Evolutionary conservation across 2,329 filamentous ascomycete species (phyloP), one percentile per base, ranked within the genome.

Genomic region (Fusarium sp.): DNA sequence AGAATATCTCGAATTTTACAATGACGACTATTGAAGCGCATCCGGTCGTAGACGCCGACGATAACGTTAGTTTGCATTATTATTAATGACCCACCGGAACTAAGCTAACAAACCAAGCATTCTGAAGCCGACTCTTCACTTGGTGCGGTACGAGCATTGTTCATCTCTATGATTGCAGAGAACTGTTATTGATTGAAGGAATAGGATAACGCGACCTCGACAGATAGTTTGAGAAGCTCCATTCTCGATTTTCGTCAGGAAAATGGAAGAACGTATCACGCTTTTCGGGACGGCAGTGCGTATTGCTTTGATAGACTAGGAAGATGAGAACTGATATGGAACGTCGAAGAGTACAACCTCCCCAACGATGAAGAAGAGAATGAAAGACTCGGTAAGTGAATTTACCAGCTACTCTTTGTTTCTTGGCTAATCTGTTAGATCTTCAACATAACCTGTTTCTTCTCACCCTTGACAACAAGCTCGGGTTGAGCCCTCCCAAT

Each of bases 241-340:
- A 63, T 67, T 18, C 59, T 46, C 17, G 57, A 68, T 17, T 67
- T 30, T 8, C 50, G 64, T 2, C 64, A 55, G 8, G 64, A 67
- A 2, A 67, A 67, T 6, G 64, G 64, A 26, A 62, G 64, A n/a
- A 67, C 64, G 9, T 67, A 67, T 4, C 64, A 67, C n/a, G 52
- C 40, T 7, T 67, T 42, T 10, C 67, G 48, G 9, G 64, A 67
- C 2, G 64, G 64, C 26, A 67, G 64, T 67, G 35, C 6, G 64
- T 35, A 7, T 9, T 9, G 18, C 23, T 5, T 30, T n/a, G 4
- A 5, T 1, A n/a, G 12, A 2, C 10, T 5, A 3, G 12, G 0
- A n/a, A 23, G 7, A 4, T 15, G 2, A 6, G 32, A 32, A 5
- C 18, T 50, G 6, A 50, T 6, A 11, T 23, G 13, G 7, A 18